Percentiles rank a stretch among this genome's conserved stretches.
phyloP scores from a whole-genome alignment of 768 basidiomycete species.

The Boletus reticulatus region DNA sequence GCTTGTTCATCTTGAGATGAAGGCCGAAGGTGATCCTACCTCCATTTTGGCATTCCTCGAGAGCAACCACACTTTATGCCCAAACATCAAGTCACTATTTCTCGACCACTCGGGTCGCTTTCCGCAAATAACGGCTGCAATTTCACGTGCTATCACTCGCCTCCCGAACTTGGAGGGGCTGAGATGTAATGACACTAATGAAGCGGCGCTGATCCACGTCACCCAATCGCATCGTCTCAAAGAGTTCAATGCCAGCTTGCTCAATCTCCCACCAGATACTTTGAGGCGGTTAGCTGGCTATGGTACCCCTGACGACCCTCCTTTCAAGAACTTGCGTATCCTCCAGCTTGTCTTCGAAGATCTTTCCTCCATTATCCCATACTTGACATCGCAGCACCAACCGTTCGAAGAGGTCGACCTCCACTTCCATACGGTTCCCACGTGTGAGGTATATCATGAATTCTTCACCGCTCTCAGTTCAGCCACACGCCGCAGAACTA shows the following conservation, averaged over 20 bases:
- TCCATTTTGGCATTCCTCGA: slow-evolving; percentile 4
- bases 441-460: neutral
- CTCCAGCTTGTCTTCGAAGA: neutral
- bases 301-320: neutral
- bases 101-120: neutral
- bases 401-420: slow-evolving; percentile 6
- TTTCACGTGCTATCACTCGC: slow-evolving; percentile 5
- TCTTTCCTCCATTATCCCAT: slow-evolving; percentile 7
- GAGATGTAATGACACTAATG: neutral
- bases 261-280: neutral
- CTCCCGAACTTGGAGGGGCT: neutral
- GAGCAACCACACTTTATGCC: slow-evolving; percentile 1
- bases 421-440: neutral
- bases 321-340: slow-evolving; percentile 8
- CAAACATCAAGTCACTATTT: slow-evolving; percentile 4
- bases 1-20: neutral
- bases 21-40: neutral
- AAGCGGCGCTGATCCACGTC: neutral
- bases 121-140: neutral
- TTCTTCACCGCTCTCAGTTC: neutral
- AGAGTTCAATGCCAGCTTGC: neutral
- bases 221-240: neutral
- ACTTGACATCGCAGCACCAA: slow-evolving; percentile 2
- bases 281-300: neutral
- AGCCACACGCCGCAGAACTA: neutral